Evolutionary conservation across 1,139 yeast genomes (phyloP).

Genomic region (Taphrina betulina): DNA sequence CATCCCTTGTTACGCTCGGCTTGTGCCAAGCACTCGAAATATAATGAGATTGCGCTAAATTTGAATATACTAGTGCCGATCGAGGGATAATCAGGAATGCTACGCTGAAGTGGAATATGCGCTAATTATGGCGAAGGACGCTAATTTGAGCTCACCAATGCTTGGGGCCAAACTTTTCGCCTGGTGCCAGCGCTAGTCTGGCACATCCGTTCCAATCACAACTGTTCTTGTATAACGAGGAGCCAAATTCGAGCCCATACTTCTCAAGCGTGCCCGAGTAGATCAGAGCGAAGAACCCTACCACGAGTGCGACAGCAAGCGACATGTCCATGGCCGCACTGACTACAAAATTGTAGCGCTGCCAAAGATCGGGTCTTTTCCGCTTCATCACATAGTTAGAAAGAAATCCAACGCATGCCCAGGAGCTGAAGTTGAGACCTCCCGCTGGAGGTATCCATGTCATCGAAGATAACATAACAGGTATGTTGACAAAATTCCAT

Average conservation of each 20-base stretch:
- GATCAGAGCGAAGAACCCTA: constrained; percentile 51
- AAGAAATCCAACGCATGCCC: constrained; percentile 52
- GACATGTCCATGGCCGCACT: constrained; percentile 62
- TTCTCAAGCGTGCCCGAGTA: constrained; percentile 43
- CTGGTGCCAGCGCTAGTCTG: constrained; percentile 9
- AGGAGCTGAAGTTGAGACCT: constrained; percentile 52
- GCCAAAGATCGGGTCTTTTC: constrained; percentile 61
- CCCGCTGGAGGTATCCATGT: constrained; percentile 58
- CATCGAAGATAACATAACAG: constrained; percentile 56
- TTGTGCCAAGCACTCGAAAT: too few relatives aligned
- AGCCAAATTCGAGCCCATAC: constrained; percentile 19
- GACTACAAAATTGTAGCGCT: constrained; percentile 56
- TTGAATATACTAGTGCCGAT: too few relatives aligned
- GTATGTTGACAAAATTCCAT: constrained; percentile 47
- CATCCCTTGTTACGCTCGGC: too few relatives aligned
- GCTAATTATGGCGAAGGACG: too few relatives aligned
- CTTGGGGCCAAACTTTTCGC: not conserved
- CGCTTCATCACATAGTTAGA: constrained; percentile 56
- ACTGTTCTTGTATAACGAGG: constrained; percentile 19
- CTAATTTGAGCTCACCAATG: too few relatives aligned
- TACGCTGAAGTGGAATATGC: too few relatives aligned
- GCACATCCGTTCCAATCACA: constrained; percentile 31
- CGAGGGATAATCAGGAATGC: too few relatives aligned
- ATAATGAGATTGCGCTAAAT: too few relatives aligned
- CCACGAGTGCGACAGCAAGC: constrained; percentile 46